Evolutionary conservation across 768 basidiomycete genomes (phyloP), one percentile per base, ranked within the genome.

Genomic region (Pholiota molesta): DNA sequence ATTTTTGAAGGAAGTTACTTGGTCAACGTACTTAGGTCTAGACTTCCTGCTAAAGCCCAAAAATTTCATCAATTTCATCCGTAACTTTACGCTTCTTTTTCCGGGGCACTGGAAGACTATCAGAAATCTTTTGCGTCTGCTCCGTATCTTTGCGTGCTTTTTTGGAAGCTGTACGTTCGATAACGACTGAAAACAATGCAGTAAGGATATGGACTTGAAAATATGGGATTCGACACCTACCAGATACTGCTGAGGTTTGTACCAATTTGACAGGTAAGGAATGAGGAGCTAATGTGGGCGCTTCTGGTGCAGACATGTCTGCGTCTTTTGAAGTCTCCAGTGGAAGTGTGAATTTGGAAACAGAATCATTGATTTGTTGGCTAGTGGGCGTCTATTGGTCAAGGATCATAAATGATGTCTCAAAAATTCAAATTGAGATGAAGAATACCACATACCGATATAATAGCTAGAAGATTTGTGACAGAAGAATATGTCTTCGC

Each of bases 11-110:
- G 31, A 31, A 31, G 1, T 31, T 26, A 4, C 26, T 26, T 26
- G 26, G 26, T 26, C 26, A 26, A 26, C 26, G 26, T 26, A 26
- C 26, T n/a, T n/a, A n/a, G n/a, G 29, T 29, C 29, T 29, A 29
- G 29, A 35, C 14, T 37, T 10, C 35, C 14, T 1, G 35, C 23
- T 62, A 77, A 58, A 73, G 78, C 0, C 81, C 84, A 69, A 90
- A 90, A 21, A 90, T 89, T n/a, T 82, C 83, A 64, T 90, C 89
- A 39, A 90, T 90, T 67, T 89, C 89, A 65, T 90, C 81, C 57
- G 71, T 73, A 61, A 71, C 73, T 69, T 77, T 82, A 63, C 74
- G 78, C 65, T 76, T 78, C 61, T 73, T 77, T 64, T 75, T 79
- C 58, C 64, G 68, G 3, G 47, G 56, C 60, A 62, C 49, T n/a